phyloP scores from a whole-genome alignment of 768 basidiomycete genomes.

The Tylopilus sp. region DNA sequence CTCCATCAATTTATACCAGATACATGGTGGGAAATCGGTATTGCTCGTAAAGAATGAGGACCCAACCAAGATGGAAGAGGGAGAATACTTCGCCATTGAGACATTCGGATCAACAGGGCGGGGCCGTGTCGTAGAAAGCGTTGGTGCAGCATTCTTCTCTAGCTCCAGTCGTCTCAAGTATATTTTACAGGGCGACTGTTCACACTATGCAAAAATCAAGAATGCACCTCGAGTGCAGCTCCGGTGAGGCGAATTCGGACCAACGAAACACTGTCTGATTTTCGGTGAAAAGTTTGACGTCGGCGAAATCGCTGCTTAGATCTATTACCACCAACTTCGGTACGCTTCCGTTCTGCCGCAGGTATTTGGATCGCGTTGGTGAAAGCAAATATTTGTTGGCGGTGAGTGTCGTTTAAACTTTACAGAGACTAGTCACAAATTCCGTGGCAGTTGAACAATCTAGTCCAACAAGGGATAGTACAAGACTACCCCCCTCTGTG shows the following conservation, averaged over 20 bases:
- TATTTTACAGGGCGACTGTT: constrained; percentile 73
- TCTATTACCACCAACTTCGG: constrained; percentile 92
- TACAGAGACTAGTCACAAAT: not conserved
- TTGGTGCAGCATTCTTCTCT: constrained; percentile 30
- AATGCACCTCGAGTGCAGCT: constrained; percentile 73
- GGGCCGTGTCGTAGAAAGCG: constrained; percentile 81
- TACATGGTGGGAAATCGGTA: constrained; percentile 93
- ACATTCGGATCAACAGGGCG: constrained; percentile 98
- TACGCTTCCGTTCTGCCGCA: constrained; percentile 90
- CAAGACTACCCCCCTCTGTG: constrained; percentile 90
- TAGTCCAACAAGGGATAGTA: constrained; percentile 86
- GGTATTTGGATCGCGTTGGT: constrained; percentile 90
- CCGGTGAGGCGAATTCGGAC: constrained; percentile 45
- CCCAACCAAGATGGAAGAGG: constrained; percentile 97
- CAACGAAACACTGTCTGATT: not conserved
- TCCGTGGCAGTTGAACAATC: constrained; percentile 68
- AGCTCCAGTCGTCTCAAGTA: constrained; percentile 1
- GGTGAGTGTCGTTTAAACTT: constrained; percentile 40
- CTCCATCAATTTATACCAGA: constrained; percentile 84
- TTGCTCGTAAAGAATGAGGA: constrained; percentile 87
- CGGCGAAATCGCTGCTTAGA: constrained; percentile 82
- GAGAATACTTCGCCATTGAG: constrained; percentile 98
- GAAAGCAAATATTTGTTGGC: constrained; percentile 93
- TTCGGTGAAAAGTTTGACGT: constrained; percentile 57
- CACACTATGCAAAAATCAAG: constrained; percentile 80